Evolutionary conservation across 371 early-diverging fungal species (phyloP), one percentile per base, ranked within the genome.

Genomic region (Gilbertella persicaria): DNA sequence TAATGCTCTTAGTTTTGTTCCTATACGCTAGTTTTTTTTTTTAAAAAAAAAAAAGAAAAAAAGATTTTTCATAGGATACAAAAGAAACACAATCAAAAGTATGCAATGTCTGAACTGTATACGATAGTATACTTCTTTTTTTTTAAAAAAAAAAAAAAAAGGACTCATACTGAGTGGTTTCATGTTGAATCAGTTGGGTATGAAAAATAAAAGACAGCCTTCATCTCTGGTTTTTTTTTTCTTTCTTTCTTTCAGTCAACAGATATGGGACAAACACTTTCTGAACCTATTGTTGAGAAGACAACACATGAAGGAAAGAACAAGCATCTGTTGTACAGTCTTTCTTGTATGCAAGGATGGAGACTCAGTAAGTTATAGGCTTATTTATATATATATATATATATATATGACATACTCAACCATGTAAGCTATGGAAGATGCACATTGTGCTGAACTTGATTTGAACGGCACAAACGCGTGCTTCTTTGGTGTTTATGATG

Each of bases 261-360:
- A 51, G 12, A 25, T 33, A 95, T 96, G 95, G 97, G 97, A 53
- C 97, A 96, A 73, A 94, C 94, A 53, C 87, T 96, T 50, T 93
- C 93, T 37, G 94, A 96, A 62, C 97, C 97, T 38, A 82, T 95
- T 56, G 82, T 78, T 20, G 93, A 92, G 24, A 97, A 96, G 73
- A 86, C 90, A 53, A 82, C 93, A 16, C 78, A 84, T 29, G 37
- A 55, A 9, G 93, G 84, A 39, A 67, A 74, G 21, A 89, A 93
- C 66, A 72, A 87, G 25, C 79, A 88, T 48, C 75, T 89, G 58
- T 67, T 82, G 21, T 97, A 84, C 67, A 96, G 88, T 42, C 88
- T 94, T 25, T 90, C 90, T 24, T 81, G 84, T 41, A 97, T 97
- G 97, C 96, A 97, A 75, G 97, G 97, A 55, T 97, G 97, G 97